These are phyloP conservation scores for Fusarium sulawesiense DNA, from an alignment of 2,329 filamentous ascomycete species.

Conservation along the genomic window DNA sequence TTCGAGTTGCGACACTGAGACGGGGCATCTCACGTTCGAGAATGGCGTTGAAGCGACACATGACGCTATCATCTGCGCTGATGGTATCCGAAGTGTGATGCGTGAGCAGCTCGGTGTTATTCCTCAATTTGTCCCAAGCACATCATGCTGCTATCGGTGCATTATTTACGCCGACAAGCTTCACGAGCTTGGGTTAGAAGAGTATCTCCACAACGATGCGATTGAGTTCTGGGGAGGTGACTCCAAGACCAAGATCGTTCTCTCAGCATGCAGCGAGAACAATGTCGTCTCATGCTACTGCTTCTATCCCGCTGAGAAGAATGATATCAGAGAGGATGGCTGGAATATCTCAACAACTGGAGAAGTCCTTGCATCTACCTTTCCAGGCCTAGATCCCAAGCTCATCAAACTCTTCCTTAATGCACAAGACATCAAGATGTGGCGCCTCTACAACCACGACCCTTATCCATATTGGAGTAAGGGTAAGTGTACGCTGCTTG, in stretches of 20 bases:
- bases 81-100: constrained; percentile 16
- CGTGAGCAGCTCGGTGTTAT: constrained; percentile 10
- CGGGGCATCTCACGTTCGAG: constrained; percentile 2
- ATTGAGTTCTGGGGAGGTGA: constrained; percentile 75
- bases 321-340: constrained; percentile 66
- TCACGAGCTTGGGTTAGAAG: constrained; percentile 1
- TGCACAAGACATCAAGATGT: constrained; percentile 68
- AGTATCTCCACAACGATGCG: constrained; percentile 51
- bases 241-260: constrained; percentile 68
- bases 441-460: constrained; percentile 64
- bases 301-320: constrained; percentile 69
- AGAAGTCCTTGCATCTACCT: constrained; percentile 67
- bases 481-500: constrained; percentile 15
- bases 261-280: constrained; percentile 71
- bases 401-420: constrained; percentile 67
- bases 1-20: constrained; percentile 1
- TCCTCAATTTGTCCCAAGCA: not conserved
- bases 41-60: constrained; percentile 8
- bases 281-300: constrained; percentile 71
- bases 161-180: constrained; percentile 21
- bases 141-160: constrained; percentile 21
- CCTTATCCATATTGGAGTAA: constrained; percentile 30
- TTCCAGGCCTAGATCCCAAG: constrained; percentile 65
- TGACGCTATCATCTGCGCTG: constrained; percentile 16
- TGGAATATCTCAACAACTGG: constrained; percentile 64